These are phyloP conservation scores for Tolypocladium cylindrosporum DNA, from an alignment of 2,329 filamentous ascomycete species.

Conservation along the genomic window DNA sequence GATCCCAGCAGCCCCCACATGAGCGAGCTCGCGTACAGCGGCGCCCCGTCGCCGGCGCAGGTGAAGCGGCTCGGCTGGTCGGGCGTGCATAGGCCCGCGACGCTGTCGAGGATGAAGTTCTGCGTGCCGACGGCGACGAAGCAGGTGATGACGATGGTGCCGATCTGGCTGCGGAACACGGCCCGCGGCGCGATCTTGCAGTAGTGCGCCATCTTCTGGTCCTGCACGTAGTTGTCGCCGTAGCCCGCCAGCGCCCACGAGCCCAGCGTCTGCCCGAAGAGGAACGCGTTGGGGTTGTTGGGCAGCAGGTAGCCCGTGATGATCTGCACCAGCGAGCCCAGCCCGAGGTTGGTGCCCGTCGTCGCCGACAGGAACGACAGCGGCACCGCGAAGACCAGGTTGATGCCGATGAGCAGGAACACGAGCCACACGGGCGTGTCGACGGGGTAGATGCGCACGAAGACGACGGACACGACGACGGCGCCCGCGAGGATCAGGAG, in stretches of 20 bases:
- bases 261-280: slow-evolving; percentile 14
- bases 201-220: slow-evolving; percentile 42
- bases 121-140: slow-evolving; percentile 34
- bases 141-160: slow-evolving; percentile 34
- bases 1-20: slow-evolving; percentile 44
- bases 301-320: slow-evolving; percentile 19
- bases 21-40: slow-evolving; percentile 24
- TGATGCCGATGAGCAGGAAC: slow-evolving; percentile 28
- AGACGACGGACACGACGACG: slow-evolving; percentile 19
- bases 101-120: slow-evolving; percentile 27
- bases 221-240: slow-evolving; percentile 31
- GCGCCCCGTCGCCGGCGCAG: slow-evolving; percentile 37
- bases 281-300: slow-evolving; percentile 14
- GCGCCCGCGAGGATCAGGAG: slow-evolving; percentile 24
- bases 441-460: slow-evolving; percentile 16
- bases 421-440: slow-evolving; percentile 27
- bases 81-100: slow-evolving; percentile 20
- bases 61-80: slow-evolving; percentile 30
- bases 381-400: slow-evolving; percentile 30
- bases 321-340: slow-evolving; percentile 31
- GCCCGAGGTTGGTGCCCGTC: slow-evolving; percentile 31
- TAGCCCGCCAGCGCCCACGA: slow-evolving; percentile 20
- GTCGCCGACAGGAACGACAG: slow-evolving; percentile 33
- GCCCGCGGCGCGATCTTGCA: slow-evolving; percentile 37
- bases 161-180: slow-evolving; percentile 36